Percentiles rank a stretch among this genome's conserved stretches.
Conservation (phyloP, 225 moss, liverwort and hornwort species). For the Pseudoscleropodium purum region DNA sequence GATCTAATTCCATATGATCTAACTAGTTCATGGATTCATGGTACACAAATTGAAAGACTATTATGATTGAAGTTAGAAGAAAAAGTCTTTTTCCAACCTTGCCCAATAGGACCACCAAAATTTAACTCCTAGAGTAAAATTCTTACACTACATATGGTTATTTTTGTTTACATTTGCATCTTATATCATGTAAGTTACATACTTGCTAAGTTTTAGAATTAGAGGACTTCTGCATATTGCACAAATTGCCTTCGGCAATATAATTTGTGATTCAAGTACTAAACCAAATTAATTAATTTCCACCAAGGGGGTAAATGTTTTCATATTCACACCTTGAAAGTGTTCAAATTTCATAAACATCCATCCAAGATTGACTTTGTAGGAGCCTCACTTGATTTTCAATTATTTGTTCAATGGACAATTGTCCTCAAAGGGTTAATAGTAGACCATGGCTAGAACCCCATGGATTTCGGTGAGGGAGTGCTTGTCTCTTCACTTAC, state of each 20-base stretch:
- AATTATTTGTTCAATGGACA: background rate
- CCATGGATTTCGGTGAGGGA: background rate
- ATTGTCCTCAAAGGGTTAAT: background rate
- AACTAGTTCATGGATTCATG: too few relatives aligned
- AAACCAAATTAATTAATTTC: too few relatives aligned
- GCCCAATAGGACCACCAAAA: accelerated
- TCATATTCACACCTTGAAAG: background rate
- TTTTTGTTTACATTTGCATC: background rate
- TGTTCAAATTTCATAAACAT: background rate
- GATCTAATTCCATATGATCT: too few relatives aligned
- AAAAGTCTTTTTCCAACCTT: background rate
- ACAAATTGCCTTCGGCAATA: accelerated
- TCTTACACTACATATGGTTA: background rate
- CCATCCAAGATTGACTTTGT: background rate
- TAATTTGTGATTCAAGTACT: background rate
- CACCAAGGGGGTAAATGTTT: accelerated
- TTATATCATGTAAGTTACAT: background rate
- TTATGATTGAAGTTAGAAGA: background rate
- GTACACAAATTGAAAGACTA: too few relatives aligned
- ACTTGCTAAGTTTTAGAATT: background rate
- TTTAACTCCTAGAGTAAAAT: background rate
- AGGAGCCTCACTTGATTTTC: background rate
- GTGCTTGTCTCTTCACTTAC: conserved; percentile 1
- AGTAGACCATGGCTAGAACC: background rate
- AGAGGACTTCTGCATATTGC: too few relatives aligned